These are phyloP conservation scores for Paraphoma sp. DNA, from an alignment of 2,329 filamentous ascomycete genomes.

Conservation along the genomic window DNA sequence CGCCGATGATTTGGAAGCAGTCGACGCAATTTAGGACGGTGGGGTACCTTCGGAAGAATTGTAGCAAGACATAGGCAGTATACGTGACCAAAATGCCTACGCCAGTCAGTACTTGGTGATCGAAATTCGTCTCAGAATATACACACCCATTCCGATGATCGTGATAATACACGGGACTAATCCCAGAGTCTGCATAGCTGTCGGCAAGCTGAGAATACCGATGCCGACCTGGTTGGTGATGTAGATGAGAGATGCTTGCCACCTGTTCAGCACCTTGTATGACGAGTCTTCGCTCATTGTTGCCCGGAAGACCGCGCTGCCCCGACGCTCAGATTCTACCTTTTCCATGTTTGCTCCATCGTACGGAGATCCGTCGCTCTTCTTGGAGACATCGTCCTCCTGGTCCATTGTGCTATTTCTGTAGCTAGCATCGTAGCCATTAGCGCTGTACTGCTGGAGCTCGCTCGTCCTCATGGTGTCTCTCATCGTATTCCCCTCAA, in stretches of 20 bases:
- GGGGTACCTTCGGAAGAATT: slow-evolving; percentile 18
- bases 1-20: slow-evolving; percentile 9
- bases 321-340: slow-evolving; percentile 15
- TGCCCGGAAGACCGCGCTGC: slow-evolving; percentile 39
- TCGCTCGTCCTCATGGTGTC: too few species aligned
- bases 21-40: slow-evolving; percentile 13
- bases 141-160: slow-evolving; percentile 4
- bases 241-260: slow-evolving; percentile 16
- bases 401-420: not conserved
- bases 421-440: not conserved
- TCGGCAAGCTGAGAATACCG: slow-evolving; percentile 22
- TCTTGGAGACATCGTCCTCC: not conserved
- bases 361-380: not conserved
- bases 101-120: not conserved
- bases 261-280: not conserved
- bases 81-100: slow-evolving; percentile 13
- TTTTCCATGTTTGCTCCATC: not conserved
- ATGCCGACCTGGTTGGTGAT: slow-evolving; percentile 27
- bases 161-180: slow-evolving; percentile 23
- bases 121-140: not conserved
- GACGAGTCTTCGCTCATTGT: slow-evolving; percentile 1
- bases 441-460: not conserved
- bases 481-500: too few species aligned
- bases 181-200: slow-evolving; percentile 23
- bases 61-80: slow-evolving; percentile 19